Evolutionary conservation across 169 alveolate genomes (phyloP).

Genomic region (Cryptosporidium baileyi): DNA sequence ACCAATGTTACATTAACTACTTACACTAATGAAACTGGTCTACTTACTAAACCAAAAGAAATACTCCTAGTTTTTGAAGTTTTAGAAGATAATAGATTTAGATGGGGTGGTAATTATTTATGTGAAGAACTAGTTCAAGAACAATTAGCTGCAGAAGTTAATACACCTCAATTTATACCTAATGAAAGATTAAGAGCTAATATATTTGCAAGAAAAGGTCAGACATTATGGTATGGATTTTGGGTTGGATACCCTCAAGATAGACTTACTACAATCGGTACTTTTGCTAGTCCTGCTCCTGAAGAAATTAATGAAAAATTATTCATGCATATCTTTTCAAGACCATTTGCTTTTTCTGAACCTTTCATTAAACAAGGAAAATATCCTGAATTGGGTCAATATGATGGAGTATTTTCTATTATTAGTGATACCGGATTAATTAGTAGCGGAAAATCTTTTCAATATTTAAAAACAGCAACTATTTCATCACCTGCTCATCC

Average conservation of each 20-base stretch:
- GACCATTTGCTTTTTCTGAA: conserved; percentile 40
- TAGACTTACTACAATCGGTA: conserved; percentile 9
- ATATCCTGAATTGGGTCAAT: conserved; percentile 57
- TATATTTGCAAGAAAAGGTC: conserved; percentile 52
- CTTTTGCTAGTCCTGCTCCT: conserved; percentile 53
- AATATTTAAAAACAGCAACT: conserved; percentile 44
- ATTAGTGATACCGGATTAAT: conserved; percentile 11
- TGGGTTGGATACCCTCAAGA: not conserved
- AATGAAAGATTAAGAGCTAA: not conserved
- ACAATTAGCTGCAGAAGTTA: not conserved
- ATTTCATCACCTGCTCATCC: conserved; percentile 53
- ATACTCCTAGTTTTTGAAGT: conserved; percentile 38
- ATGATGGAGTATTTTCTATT: conserved; percentile 24
- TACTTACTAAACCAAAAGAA: conserved; percentile 25
- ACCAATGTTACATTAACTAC: conserved; percentile 50
- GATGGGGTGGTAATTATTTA: conserved; percentile 62
- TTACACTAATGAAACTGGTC: not conserved
- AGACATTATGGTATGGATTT: conserved; percentile 52
- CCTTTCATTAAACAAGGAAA: conserved; percentile 47
- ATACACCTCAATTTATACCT: conserved; percentile 24
- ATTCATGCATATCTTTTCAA: conserved; percentile 33
- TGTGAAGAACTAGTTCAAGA: conserved; percentile 57
- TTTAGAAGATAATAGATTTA: conserved; percentile 22
- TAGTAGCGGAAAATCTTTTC: not conserved
- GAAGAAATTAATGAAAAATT: conserved; percentile 1